These are phyloP conservation scores for Agaricus subrufescens DNA, from an alignment of 768 basidiomycete species.

Conservation along the genomic window DNA sequence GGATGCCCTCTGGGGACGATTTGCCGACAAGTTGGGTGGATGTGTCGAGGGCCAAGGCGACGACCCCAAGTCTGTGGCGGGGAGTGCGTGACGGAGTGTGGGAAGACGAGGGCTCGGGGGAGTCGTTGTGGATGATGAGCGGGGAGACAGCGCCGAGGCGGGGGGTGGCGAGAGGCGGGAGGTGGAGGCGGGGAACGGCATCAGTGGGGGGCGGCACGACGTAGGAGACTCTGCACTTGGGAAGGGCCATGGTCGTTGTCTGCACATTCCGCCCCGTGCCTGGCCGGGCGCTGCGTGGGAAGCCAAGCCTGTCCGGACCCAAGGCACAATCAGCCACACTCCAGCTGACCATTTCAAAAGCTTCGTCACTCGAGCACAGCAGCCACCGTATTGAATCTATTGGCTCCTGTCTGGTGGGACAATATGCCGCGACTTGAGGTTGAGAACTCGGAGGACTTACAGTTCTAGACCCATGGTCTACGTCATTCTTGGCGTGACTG, in stretches of 20 bases:
- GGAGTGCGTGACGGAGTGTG: constrained; percentile 42
- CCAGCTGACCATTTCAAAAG: too few relatives aligned
- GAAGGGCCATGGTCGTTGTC: constrained; percentile 25
- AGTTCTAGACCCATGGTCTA: too few relatives aligned
- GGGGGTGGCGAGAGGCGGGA: constrained; percentile 61
- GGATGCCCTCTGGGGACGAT: constrained; percentile 73
- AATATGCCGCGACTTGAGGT: too few relatives aligned
- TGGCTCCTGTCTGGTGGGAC: too few relatives aligned
- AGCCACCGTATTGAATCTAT: too few relatives aligned
- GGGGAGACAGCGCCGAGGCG: constrained; percentile 70
- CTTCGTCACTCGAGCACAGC: too few relatives aligned
- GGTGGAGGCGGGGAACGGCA: constrained; percentile 57
- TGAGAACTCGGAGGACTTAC: too few relatives aligned
- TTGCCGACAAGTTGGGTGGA: constrained; percentile 72
- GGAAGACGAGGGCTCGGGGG: constrained; percentile 18
- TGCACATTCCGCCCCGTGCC: background rate
- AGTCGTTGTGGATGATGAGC: constrained; percentile 42
- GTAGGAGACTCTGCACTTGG: constrained; percentile 77
- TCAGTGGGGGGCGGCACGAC: constrained; percentile 73
- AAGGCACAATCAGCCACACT: constrained; percentile 17
- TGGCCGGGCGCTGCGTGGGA: background rate
- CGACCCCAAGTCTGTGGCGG: constrained; percentile 83
- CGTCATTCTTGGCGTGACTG: too few relatives aligned
- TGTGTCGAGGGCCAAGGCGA: constrained; percentile 82
- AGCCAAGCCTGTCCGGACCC: background rate